Evolutionary conservation across 2,329 filamentous ascomycete species (phyloP).

Genomic region (Trichoderma guizhouense): DNA sequence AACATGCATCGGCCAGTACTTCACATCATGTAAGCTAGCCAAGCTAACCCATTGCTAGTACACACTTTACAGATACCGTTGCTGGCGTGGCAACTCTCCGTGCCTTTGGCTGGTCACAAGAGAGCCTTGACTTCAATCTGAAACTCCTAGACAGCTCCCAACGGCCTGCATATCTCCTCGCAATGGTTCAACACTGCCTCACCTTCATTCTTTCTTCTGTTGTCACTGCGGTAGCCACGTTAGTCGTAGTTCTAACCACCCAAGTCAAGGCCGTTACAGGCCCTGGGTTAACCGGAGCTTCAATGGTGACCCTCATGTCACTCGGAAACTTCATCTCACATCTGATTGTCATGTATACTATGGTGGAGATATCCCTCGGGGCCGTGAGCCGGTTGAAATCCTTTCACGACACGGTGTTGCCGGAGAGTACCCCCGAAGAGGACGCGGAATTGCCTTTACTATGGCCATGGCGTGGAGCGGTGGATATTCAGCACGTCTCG

Average conservation of each 20-base stretch:
- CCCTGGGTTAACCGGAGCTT: neutral
- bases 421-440: slow-evolving; percentile 6
- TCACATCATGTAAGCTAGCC: neutral
- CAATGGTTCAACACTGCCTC: slow-evolving; percentile 20
- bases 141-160: slow-evolving; percentile 18
- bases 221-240: slow-evolving; percentile 13
- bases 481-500: slow-evolving; percentile 32
- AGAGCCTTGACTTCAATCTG: neutral
- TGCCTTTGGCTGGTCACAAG: slow-evolving; percentile 19
- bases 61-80: slow-evolving; percentile 18
- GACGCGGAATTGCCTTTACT: slow-evolving; percentile 4
- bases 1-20: neutral
- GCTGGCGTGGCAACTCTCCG: slow-evolving; percentile 18
- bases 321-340: neutral
- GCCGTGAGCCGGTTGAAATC: slow-evolving; percentile 14
- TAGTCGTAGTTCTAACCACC: slow-evolving; percentile 16
- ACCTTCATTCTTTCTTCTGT: slow-evolving; percentile 14
- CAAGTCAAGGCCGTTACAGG: slow-evolving; percentile 5
- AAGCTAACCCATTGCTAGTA: neutral
- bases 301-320: slow-evolving; percentile 9
- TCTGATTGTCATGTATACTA: slow-evolving; percentile 5
- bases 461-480: slow-evolving; percentile 33
- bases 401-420: slow-evolving; percentile 25
- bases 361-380: slow-evolving; percentile 13
- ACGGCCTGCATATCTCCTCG: slow-evolving; percentile 17